Evolutionary conservation across 768 basidiomycete genomes (phyloP).

Genomic region (Mycena capillaripes): DNA sequence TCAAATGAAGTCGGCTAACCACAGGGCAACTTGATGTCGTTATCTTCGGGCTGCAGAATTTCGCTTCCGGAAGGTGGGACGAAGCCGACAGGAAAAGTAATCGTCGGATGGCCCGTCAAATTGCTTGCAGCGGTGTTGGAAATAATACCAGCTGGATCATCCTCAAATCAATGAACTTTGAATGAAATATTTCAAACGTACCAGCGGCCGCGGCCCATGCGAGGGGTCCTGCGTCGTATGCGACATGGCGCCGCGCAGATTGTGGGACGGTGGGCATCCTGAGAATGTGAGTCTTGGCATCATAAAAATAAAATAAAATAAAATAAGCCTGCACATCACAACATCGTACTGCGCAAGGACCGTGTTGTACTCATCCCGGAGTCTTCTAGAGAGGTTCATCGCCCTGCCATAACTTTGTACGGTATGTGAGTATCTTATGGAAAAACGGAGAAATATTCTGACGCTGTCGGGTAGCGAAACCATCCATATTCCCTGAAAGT

Average conservation of each 20-base stretch:
- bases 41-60: conserved; percentile 39
- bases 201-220: conserved; percentile 18
- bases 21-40: conserved; percentile 49
- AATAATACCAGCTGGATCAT: conserved; percentile 15
- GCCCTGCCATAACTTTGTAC: conserved; percentile 25
- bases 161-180: not conserved
- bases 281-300: no score
- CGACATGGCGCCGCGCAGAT: conserved; percentile 27
- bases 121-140: conserved; percentile 35
- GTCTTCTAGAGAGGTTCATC: conserved; percentile 32
- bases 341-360: conserved; percentile 26
- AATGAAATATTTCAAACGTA: no score
- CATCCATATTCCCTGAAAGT: conserved; percentile 21
- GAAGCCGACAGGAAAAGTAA: conserved; percentile 53
- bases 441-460: not conserved
- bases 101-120: conserved; percentile 50
- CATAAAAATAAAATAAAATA: no score
- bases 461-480: conserved; percentile 32
- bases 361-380: conserved; percentile 34
- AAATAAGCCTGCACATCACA: no score
- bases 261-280: conserved; percentile 41
- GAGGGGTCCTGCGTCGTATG: conserved; percentile 27
- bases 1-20: conserved; percentile 12
- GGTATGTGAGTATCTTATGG: conserved; percentile 1
- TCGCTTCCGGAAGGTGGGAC: conserved; percentile 40